Conservation (phyloP, 2,329 filamentous ascomycete species). For the Ophiognomonia clavigignenti-juglandacearum region DNA sequence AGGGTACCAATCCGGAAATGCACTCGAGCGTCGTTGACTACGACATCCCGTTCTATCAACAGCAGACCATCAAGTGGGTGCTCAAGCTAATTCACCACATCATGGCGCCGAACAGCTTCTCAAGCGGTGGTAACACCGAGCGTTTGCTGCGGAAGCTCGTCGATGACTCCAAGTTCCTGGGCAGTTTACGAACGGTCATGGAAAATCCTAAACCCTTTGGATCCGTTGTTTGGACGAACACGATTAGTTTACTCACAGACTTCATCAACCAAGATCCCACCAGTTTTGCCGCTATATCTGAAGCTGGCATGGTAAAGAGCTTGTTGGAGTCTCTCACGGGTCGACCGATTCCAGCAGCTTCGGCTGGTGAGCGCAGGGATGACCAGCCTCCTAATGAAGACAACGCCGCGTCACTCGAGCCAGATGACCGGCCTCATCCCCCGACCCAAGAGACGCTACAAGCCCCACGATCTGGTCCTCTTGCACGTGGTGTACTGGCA, state of each 20-base stretch:
- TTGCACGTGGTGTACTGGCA: conserved; percentile 74
- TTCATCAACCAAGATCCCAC: conserved; percentile 99
- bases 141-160: conserved; percentile 87
- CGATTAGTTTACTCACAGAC: conserved; percentile 84
- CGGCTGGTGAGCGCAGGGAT: conserved; percentile 18
- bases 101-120: conserved; percentile 67
- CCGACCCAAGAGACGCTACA: conserved; percentile 47
- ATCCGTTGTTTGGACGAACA: conserved; percentile 92
- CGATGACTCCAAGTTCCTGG: conserved; percentile 81
- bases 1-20: conserved; percentile 62
- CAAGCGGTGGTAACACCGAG: conserved; percentile 75
- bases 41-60: conserved; percentile 85
- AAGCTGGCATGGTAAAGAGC: conserved; percentile 83
- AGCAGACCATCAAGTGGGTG: conserved; percentile 88
- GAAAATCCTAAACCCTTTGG: conserved; percentile 76
- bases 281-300: conserved; percentile 91
- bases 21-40: conserved; percentile 89
- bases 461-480: conserved; percentile 34
- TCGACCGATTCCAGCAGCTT: conserved; percentile 35
- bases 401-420: conserved; percentile 29
- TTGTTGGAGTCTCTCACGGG: conserved; percentile 78
- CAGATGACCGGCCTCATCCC: conserved; percentile 44
- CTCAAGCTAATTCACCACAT: conserved; percentile 96
- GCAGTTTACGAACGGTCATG: conserved; percentile 75
- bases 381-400: conserved; percentile 23